These are phyloP conservation scores for Vinca minor DNA, from an alignment of 257 asterid species.

Conservation along the genomic window DNA sequence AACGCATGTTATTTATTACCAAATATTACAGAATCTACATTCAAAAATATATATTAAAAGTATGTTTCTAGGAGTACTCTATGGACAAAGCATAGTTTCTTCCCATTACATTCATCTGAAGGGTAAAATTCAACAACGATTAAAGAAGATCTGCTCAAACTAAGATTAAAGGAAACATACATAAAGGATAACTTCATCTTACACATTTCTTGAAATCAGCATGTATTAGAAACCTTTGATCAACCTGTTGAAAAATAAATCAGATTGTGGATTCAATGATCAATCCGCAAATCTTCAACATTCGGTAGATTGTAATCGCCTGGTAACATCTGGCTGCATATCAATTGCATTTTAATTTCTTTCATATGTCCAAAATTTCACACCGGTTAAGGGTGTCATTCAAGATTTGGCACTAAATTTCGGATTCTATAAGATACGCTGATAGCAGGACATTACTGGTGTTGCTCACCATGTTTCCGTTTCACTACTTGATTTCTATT, in stretches of 20 bases:
- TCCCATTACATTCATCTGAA: background rate
- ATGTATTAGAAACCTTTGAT: background rate
- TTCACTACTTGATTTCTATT: background rate
- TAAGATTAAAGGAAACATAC: background rate
- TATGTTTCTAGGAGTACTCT: too few species aligned
- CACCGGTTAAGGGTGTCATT: too few species aligned
- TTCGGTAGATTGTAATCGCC: too few species aligned
- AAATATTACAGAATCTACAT: background rate
- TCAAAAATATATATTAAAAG: background rate
- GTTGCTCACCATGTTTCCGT: slow-evolving; percentile 4
- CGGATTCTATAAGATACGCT: slow-evolving; percentile 2
- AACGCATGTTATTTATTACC: background rate
- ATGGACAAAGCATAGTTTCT: background rate
- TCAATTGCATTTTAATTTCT: too few species aligned
- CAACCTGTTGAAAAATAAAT: too few species aligned
- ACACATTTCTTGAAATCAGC: slow-evolving; percentile 1
- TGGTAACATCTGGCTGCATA: slow-evolving; percentile 4
- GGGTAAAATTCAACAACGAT: background rate
- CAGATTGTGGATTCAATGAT: slow-evolving; percentile 2
- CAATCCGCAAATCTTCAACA: slow-evolving; percentile 2
- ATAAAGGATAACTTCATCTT: background rate
- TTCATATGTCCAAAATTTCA: background rate
- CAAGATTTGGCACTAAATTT: background rate
- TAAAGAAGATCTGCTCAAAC: background rate
- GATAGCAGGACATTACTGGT: background rate